These are phyloP conservation scores for Fusarium sp. DNA, from an alignment of 2,329 filamentous ascomycete genomes.

Conservation along the genomic window DNA sequence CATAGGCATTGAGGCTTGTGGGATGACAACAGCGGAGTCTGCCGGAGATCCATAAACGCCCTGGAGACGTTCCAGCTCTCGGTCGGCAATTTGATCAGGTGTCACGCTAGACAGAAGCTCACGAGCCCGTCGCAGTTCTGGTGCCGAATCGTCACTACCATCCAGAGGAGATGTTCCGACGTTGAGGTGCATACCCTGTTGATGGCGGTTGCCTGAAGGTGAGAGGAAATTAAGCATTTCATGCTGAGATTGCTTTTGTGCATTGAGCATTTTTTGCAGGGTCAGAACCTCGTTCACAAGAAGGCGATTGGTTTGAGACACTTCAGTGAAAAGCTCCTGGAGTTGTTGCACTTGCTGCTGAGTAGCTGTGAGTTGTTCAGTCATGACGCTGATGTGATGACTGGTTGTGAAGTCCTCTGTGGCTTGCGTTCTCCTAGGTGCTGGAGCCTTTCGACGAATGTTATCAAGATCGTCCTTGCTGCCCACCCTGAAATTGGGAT, in stretches of 20 bases:
- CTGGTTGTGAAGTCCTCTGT: constrained; percentile 80
- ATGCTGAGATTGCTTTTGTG: constrained; percentile 67
- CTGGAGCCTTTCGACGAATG: constrained; percentile 93
- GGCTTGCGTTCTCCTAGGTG: constrained; percentile 79
- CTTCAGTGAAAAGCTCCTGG: constrained; percentile 85
- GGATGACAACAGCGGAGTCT: constrained; percentile 61
- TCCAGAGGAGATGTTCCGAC: constrained; percentile 56
- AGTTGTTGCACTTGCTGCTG: constrained; percentile 92
- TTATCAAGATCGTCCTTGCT: constrained; percentile 98
- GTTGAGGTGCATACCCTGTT: constrained; percentile 51
- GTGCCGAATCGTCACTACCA: constrained; percentile 60
- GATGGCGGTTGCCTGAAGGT: constrained; percentile 55
- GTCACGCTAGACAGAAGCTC: constrained; percentile 66
- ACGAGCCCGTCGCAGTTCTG: constrained; percentile 66
- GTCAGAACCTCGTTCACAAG: constrained; percentile 71
- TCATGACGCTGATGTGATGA: constrained; percentile 90
- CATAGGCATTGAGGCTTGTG: constrained; percentile 58
- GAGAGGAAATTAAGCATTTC: constrained; percentile 69
- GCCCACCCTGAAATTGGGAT: constrained; percentile 94
- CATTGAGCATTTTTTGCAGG: constrained; percentile 70
- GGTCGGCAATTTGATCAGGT: constrained; percentile 64
- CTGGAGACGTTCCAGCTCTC: constrained; percentile 67
- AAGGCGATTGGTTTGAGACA: constrained; percentile 72
- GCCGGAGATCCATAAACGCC: constrained; percentile 66
- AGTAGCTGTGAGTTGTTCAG: constrained; percentile 87